phyloP scores from a whole-genome alignment of 345 rosid species.

The Arabidopsis arenosa region DNA sequence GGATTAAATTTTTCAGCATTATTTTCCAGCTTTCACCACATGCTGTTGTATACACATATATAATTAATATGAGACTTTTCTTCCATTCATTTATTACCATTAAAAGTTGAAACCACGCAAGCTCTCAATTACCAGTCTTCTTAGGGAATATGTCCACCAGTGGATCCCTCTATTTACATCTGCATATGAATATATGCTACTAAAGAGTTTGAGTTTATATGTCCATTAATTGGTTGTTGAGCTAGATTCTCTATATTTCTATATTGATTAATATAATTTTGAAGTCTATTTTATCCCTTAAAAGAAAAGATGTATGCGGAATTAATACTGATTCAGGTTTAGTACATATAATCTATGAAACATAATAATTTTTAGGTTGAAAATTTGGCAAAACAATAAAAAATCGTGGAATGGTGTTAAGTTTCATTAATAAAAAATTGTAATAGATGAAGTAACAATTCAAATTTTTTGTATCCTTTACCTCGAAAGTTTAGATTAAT shows the following conservation, averaged over 20 bases:
- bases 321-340: background rate
- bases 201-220: background rate
- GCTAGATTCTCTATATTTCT: background rate
- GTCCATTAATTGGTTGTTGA: background rate
- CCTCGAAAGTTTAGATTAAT: too few relatives aligned
- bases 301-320: background rate
- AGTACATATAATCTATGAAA: background rate
- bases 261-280: background rate
- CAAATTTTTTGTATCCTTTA: too few relatives aligned
- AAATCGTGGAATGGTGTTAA: too few relatives aligned
- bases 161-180: conserved; percentile 21
- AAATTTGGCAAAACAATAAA: too few relatives aligned
- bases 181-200: conserved; percentile 25
- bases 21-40: conserved; percentile 15
- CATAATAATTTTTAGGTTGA: too few relatives aligned
- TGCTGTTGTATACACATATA: conserved; percentile 14
- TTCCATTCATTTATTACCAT: conserved; percentile 31
- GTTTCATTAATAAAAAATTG: too few relatives aligned
- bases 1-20: background rate
- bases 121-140: conserved; percentile 22
- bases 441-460: too few relatives aligned
- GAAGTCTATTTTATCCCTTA: background rate
- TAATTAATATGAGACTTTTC: conserved; percentile 11
- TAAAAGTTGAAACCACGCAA: conserved; percentile 30
- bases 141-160: conserved; percentile 28